These are phyloP conservation scores for Euphorbia corollata DNA, from an alignment of 441 rosid species.

Conservation along the genomic window DNA sequence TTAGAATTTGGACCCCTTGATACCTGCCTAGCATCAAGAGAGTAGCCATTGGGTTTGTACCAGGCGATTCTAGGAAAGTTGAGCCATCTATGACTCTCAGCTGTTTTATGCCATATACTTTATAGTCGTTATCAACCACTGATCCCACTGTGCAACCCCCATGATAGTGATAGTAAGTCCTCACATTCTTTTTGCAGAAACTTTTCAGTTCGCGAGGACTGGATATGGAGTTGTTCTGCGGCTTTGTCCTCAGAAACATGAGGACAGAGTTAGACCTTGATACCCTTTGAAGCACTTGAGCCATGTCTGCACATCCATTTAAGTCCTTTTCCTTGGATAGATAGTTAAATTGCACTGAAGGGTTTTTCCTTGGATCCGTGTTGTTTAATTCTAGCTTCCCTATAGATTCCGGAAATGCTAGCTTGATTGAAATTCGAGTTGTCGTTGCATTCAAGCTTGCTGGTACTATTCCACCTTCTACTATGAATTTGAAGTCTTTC, in stretches of 20 bases:
- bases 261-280: constrained; percentile 47
- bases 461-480: constrained; percentile 49
- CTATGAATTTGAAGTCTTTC: constrained; percentile 42
- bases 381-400: constrained; percentile 47
- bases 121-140: constrained; percentile 48
- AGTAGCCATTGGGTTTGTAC: constrained; percentile 74
- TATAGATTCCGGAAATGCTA: constrained; percentile 60
- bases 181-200: constrained; percentile 53
- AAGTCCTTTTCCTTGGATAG: constrained; percentile 41
- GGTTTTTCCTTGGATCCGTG: constrained; percentile 53
- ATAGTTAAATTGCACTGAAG: constrained; percentile 60
- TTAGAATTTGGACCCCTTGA: constrained; percentile 53
- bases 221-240: constrained; percentile 26
- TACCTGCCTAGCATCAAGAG: constrained; percentile 66
- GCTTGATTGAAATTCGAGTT: constrained; percentile 48
- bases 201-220: constrained; percentile 29
- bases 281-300: constrained; percentile 37
- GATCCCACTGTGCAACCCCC: constrained; percentile 60
- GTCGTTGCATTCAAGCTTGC: constrained; percentile 40
- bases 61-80: constrained; percentile 62
- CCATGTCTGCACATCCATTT: constrained; percentile 47
- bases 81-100: constrained; percentile 61
- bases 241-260: constrained; percentile 32
- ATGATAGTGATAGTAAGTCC: constrained; percentile 63
- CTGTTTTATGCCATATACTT: constrained; percentile 40